Evolutionary conservation across 768 basidiomycete species (phyloP), one percentile per base, ranked within the genome.

Genomic region (Leccinum rimulosum): DNA sequence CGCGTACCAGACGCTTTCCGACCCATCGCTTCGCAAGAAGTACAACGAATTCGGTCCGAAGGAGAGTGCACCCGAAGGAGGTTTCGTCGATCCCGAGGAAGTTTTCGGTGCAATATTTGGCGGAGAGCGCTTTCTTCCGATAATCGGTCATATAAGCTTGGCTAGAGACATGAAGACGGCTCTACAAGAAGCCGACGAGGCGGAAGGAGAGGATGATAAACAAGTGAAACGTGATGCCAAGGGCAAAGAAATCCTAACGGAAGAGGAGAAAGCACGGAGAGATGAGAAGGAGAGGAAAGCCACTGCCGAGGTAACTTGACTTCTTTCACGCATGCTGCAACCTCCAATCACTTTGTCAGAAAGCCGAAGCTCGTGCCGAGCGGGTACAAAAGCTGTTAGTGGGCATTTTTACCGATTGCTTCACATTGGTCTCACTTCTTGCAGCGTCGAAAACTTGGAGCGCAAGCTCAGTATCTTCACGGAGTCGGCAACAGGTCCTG

Each of bases 161-260:
- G 94, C 91, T 31, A 81, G 83, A 66, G 94, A 96, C 67, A 95
- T 96, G 94, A 96, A 96, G 77, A 82, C 88, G 3, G 94, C 92
- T 4, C 73, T 95, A 68, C 93, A 95, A 68, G 93, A 95, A 69
- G 92, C 86, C 0, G 89, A 89, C 38, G 90, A 90, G 52, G 83
- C 79, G 0, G 86, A 86, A 57, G 80, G 75, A 19, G 73, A 70
- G n/a, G 73, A 71, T 35, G 75, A 74, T 59, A 74, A 76, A 59
- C 68, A 68, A 15, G 77, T 77, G 55, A 73, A 66, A 56, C 77
- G 79, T 2, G 88, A 84, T 66, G 80, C 79, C 30, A 83, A 81
- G 60, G 84, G 82, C 43, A 70, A 74, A 70, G 81, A 82, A 53
- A 81, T 84, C 4, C 58, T 86, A 17, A 79, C 76, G 35, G 84